Conservation (phyloP, 805 yeast species). For the Metschnikowia bowlesiae region DNA sequence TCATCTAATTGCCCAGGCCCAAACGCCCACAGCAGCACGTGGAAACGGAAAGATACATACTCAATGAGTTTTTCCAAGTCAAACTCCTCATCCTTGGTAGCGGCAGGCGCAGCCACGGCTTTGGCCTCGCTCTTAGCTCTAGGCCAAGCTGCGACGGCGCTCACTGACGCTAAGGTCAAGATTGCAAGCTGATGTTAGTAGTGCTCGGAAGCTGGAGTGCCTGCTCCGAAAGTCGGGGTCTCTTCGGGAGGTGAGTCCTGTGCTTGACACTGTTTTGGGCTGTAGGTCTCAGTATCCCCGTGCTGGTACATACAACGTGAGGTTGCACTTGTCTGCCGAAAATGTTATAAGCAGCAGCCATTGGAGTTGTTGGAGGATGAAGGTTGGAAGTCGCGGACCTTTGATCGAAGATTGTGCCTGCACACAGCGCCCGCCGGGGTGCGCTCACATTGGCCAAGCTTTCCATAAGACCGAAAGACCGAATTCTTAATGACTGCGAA, state of each 20-base stretch:
- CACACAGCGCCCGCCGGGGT: background rate
- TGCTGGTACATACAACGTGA: constrained; percentile 34
- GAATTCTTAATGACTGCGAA: too few relatives aligned
- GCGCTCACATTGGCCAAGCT: background rate
- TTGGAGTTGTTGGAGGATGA: constrained; percentile 12
- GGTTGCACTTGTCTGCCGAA: constrained; percentile 45
- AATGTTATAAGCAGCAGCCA: constrained; percentile 42
- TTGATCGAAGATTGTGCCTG: background rate
- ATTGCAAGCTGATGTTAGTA: constrained; percentile 35
- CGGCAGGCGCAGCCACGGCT: constrained; percentile 19
- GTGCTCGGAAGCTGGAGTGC: background rate
- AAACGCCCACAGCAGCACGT: too few relatives aligned
- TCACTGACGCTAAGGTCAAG: constrained; percentile 37
- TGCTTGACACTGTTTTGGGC: too few relatives aligned
- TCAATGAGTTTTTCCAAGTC: constrained; percentile 40
- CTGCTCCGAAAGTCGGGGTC: too few relatives aligned
- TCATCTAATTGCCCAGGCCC: too few relatives aligned
- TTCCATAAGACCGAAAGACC: too few relatives aligned
- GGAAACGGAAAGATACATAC: constrained; percentile 25
- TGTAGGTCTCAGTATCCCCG: too few relatives aligned
- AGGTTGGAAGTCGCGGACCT: background rate
- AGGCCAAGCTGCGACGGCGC: constrained; percentile 37
- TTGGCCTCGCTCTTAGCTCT: constrained; percentile 22
- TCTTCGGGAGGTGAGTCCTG: too few relatives aligned
- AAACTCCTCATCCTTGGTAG: constrained; percentile 37